phyloP scores from a whole-genome alignment of 106 monocot species.

The Phalaenopsis aphrodite region DNA sequence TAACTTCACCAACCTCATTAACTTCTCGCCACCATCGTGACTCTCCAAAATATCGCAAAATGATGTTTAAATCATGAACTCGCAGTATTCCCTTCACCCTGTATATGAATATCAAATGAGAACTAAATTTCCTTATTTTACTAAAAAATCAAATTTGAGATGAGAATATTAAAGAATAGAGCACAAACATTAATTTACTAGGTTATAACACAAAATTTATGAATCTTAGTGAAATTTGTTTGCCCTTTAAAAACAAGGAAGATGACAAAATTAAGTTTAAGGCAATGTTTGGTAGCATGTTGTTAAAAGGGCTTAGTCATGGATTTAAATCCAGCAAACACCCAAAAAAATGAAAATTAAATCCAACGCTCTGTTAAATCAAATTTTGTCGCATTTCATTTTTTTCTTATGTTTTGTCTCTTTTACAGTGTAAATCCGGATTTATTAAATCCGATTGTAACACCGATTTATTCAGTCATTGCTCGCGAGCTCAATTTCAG shows the following conservation, averaged over 20 bases:
- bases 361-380: too few species aligned
- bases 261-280: neutral
- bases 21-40: neutral
- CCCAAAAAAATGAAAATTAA: too few species aligned
- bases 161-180: neutral
- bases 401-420: too few species aligned
- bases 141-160: neutral
- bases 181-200: neutral
- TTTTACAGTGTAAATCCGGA: too few species aligned
- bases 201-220: too few species aligned
- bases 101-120: neutral
- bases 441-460: too few species aligned
- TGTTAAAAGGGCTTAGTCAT: too few species aligned
- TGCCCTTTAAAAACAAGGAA: neutral
- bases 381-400: too few species aligned
- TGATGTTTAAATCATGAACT: slow-evolving; percentile 2
- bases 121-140: neutral
- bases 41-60: slow-evolving; percentile 1
- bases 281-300: too few species aligned
- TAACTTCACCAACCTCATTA: neutral
- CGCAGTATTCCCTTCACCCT: neutral
- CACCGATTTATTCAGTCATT: too few species aligned
- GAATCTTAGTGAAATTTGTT: neutral
- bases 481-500: too few species aligned
- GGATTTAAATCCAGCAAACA: too few species aligned